phyloP scores from a whole-genome alignment of 1,284 basidiomycete genomes.

The Cerioporus squamosus region DNA sequence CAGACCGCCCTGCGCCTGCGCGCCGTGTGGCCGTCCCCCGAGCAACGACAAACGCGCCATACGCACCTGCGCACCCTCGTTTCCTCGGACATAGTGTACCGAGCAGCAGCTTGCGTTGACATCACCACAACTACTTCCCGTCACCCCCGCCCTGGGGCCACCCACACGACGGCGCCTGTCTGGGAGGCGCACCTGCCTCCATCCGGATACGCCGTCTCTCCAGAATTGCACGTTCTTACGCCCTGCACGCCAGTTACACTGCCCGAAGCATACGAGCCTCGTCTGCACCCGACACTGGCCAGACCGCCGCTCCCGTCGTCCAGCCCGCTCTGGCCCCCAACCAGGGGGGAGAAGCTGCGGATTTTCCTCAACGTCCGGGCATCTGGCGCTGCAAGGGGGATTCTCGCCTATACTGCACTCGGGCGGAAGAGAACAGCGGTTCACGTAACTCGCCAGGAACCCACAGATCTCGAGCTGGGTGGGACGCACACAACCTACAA shows the following conservation, averaged over 20 bases:
- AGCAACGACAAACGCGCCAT: not conserved
- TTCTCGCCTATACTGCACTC: not conserved
- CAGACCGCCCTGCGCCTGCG: not conserved
- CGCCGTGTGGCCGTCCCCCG: not conserved
- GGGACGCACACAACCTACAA: not conserved
- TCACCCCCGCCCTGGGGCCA: no score
- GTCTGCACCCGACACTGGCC: slow-evolving; percentile 21
- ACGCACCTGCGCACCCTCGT: not conserved
- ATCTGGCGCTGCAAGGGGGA: not conserved
- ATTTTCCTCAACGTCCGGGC: no score
- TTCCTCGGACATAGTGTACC: slow-evolving; percentile 5
- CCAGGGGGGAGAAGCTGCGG: no score
- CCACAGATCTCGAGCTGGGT: not conserved
- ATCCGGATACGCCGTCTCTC: slow-evolving; percentile 16
- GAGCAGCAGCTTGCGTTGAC: no score
- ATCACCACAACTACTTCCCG: no score
- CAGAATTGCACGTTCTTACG: not conserved
- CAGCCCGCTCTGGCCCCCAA: slow-evolving; percentile 12
- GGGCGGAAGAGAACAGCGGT: not conserved
- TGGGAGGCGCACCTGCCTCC: no score
- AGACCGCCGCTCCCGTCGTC: not conserved
- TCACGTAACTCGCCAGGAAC: slow-evolving; percentile 23
- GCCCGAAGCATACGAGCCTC: slow-evolving; percentile 1
- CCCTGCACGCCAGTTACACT: not conserved
- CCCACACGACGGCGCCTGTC: not conserved